Evolutionary conservation across 805 yeast genomes (phyloP).

Genomic region (Candida odintsovae): DNA sequence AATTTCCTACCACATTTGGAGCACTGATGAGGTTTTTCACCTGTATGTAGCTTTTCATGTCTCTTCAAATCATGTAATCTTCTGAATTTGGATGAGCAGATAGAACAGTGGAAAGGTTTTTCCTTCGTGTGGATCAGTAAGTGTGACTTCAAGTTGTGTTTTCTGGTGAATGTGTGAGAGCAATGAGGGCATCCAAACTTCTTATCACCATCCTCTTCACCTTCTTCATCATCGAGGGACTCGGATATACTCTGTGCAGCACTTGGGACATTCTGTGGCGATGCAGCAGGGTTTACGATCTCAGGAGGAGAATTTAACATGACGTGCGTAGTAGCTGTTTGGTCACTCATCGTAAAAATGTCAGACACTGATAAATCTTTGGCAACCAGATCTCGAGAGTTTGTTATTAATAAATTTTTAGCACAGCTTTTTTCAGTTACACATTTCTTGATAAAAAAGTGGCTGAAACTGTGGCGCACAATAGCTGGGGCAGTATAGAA

Average conservation of each 20-base stretch:
- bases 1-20: slow-evolving; percentile 55
- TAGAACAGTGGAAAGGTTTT: slow-evolving; percentile 58
- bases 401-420: background rate
- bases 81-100: slow-evolving; percentile 59
- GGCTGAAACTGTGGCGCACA: background rate
- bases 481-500: too few relatives aligned
- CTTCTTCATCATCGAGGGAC: background rate
- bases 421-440: too few relatives aligned
- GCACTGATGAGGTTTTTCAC: slow-evolving; percentile 66
- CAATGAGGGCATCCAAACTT: slow-evolving; percentile 53
- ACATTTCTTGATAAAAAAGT: background rate
- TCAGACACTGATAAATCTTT: too few relatives aligned
- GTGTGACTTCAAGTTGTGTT: slow-evolving; percentile 71
- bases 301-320: background rate
- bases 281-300: background rate
- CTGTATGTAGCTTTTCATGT: slow-evolving; percentile 70
- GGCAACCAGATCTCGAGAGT: background rate
- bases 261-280: background rate
- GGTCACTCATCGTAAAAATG: background rate
- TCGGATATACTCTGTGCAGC: background rate
- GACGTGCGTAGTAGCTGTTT: background rate
- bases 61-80: slow-evolving; percentile 73
- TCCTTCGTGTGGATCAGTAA: slow-evolving; percentile 59
- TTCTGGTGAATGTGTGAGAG: slow-evolving; percentile 59
- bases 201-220: slow-evolving; percentile 18